Evolutionary conservation across 2,329 filamentous ascomycete species (phyloP).

Genomic region (Pseudocercospora cruenta): DNA sequence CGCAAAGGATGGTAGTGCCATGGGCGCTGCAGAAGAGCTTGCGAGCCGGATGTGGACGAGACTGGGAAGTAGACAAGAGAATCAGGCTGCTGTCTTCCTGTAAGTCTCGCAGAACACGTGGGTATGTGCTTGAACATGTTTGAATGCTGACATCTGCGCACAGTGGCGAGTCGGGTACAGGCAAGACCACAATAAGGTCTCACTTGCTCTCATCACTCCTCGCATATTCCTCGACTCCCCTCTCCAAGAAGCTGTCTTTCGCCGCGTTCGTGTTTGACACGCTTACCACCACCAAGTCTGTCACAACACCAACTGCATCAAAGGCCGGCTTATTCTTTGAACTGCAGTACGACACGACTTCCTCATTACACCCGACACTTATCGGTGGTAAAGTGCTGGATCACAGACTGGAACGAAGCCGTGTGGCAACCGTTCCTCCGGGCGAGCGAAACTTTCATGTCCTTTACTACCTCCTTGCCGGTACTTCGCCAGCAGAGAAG

Average conservation of each 20-base stretch:
- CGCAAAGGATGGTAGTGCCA: slow-evolving; percentile 85
- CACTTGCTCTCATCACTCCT: slow-evolving; percentile 85
- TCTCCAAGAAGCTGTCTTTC: slow-evolving; percentile 90
- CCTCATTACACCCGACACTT: slow-evolving; percentile 79
- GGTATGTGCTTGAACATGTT: neutral
- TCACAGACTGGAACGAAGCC: slow-evolving; percentile 87
- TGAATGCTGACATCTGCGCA: slow-evolving; percentile 22
- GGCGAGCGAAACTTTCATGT: slow-evolving; percentile 97
- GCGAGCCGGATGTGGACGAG: slow-evolving; percentile 83
- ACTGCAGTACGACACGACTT: slow-evolving; percentile 90
- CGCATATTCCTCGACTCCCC: slow-evolving; percentile 85
- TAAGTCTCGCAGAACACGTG: slow-evolving; percentile 55
- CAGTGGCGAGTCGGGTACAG: slow-evolving; percentile 92
- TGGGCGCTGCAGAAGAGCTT: slow-evolving; percentile 89
- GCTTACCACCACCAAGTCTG: slow-evolving; percentile 94
- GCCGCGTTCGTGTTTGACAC: slow-evolving; percentile 95
- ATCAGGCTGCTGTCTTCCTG: slow-evolving; percentile 91
- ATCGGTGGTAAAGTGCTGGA: slow-evolving; percentile 94
- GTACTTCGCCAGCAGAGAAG: slow-evolving; percentile 89
- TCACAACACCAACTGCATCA: slow-evolving; percentile 91
- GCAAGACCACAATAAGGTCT: slow-evolving; percentile 91
- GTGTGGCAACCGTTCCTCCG: slow-evolving; percentile 88
- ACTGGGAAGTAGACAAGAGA: slow-evolving; percentile 85
- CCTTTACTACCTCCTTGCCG: slow-evolving; percentile 91
- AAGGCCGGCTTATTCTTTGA: slow-evolving; percentile 96